A percentile compares a stretch with the other conserved stretches of the same genome.
phyloP scores from a whole-genome alignment of 179 eudicot species.

The Carnegiea gigantea region DNA sequence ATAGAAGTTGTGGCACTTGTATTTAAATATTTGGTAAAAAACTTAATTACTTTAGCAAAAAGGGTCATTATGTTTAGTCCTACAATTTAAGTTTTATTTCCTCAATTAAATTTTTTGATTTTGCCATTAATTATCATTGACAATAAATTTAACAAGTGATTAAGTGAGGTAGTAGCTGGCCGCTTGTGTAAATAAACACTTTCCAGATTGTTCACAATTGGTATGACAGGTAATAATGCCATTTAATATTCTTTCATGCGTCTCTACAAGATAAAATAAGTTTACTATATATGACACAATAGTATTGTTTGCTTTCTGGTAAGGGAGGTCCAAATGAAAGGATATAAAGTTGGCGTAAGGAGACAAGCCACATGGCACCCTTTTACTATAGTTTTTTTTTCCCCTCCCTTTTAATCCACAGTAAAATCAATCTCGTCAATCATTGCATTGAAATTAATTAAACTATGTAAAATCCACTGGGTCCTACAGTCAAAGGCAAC shows the following conservation, averaged over 20 bases:
- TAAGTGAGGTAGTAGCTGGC: not conserved
- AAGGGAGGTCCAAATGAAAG: not conserved
- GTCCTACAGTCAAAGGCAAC: not conserved
- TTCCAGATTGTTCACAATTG: not conserved
- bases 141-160: not conserved
- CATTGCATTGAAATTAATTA: not conserved
- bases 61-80: too few species aligned
- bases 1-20: too few species aligned
- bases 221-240: not conserved
- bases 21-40: too few species aligned
- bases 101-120: too few species aligned
- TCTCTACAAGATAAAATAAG: not conserved
- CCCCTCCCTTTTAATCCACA: not conserved
- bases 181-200: not conserved
- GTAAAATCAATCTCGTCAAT: not conserved
- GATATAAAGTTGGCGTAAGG: not conserved
- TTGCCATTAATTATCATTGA: not conserved
- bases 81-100: too few species aligned
- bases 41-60: too few species aligned
- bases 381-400: not conserved
- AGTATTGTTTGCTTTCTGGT: not conserved
- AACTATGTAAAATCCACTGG: not conserved
- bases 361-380: conserved; percentile 15
- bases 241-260: not conserved
- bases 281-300: not conserved